Conservation (phyloP, 768 basidiomycete species). For the Trametes maxima region DNA sequence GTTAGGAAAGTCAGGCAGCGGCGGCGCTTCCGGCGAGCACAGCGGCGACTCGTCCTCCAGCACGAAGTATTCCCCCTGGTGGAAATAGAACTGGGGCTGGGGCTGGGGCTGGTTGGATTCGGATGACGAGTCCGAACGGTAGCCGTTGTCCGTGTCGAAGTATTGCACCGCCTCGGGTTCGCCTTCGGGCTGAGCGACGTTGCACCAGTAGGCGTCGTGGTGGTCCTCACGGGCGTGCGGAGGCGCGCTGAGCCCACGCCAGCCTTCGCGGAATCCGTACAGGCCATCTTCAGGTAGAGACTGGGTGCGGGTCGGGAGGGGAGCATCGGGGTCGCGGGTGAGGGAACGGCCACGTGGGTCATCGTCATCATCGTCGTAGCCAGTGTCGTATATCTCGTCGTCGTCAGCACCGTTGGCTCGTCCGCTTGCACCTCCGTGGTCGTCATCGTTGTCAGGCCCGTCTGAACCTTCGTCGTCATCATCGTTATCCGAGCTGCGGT, state of each 20-base stretch:
- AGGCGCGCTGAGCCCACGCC: neutral
- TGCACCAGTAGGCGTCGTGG: neutral
- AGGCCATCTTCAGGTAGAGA: neutral
- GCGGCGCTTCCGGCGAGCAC: neutral
- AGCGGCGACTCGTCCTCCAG: neutral
- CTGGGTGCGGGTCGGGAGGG: no score
- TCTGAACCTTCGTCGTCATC: no score
- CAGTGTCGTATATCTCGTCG: neutral
- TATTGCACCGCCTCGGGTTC: neutral
- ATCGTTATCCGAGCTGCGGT: no score
- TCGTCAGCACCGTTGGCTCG: neutral
- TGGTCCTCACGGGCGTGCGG: neutral
- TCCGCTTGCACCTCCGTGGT: no score
- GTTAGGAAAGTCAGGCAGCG: neutral
- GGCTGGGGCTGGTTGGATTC: neutral
- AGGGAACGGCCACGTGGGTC: no score
- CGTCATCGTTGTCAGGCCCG: no score
- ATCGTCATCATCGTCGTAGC: neutral
- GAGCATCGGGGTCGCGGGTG: no score
- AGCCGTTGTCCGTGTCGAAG: neutral
- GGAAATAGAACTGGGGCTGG: neutral
- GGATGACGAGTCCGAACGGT: neutral
- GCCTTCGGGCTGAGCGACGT: neutral
- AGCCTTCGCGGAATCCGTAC: no score
- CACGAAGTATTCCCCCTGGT: neutral